phyloP scores from a whole-genome alignment of 495 filamentous ascomycete species.

The Aspergillus conjunctus region DNA sequence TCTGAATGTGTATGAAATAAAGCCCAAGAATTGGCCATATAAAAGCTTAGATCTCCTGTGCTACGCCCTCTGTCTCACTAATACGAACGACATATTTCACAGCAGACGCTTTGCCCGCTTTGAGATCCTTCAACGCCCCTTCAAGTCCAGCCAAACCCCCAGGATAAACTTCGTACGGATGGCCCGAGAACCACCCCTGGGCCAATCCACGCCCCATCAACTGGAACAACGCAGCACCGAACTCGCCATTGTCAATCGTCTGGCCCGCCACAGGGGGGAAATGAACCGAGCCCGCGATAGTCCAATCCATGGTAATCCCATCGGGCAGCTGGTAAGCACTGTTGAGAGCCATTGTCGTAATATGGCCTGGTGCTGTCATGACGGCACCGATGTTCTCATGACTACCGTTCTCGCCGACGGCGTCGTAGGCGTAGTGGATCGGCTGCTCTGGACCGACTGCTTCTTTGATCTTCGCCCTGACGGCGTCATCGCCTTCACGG shows the following conservation, averaged over 20 bases:
- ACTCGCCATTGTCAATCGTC: slow-evolving; percentile 45
- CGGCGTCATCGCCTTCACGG: slow-evolving; percentile 34
- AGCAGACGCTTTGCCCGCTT: slow-evolving; percentile 62
- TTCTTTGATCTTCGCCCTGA: background rate
- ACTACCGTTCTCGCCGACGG: slow-evolving; percentile 53
- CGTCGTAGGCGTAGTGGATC: slow-evolving; percentile 55
- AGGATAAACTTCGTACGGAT: slow-evolving; percentile 57
- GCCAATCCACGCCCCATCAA: slow-evolving; percentile 48
- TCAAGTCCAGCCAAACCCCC: slow-evolving; percentile 58
- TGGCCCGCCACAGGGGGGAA: slow-evolving; percentile 1
- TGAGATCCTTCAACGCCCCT: slow-evolving; percentile 55
- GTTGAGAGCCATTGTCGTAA: slow-evolving; percentile 17
- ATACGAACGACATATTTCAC: slow-evolving; percentile 67
- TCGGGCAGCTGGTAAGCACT: slow-evolving; percentile 52
- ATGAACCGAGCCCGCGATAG: slow-evolving; percentile 1
- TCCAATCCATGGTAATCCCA: slow-evolving; percentile 26
- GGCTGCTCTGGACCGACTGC: background rate
- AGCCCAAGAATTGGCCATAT: no score
- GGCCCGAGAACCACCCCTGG: slow-evolving; percentile 59
- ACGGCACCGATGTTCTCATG: slow-evolving; percentile 14
- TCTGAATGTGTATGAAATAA: no score
- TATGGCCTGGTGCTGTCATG: slow-evolving; percentile 31
- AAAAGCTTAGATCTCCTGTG: background rate
- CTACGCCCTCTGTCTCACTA: slow-evolving; percentile 53
- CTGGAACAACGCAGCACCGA: slow-evolving; percentile 56